These are phyloP conservation scores for Geotrichum siamense DNA, from an alignment of 1,139 yeast genomes.

Conservation along the genomic window DNA sequence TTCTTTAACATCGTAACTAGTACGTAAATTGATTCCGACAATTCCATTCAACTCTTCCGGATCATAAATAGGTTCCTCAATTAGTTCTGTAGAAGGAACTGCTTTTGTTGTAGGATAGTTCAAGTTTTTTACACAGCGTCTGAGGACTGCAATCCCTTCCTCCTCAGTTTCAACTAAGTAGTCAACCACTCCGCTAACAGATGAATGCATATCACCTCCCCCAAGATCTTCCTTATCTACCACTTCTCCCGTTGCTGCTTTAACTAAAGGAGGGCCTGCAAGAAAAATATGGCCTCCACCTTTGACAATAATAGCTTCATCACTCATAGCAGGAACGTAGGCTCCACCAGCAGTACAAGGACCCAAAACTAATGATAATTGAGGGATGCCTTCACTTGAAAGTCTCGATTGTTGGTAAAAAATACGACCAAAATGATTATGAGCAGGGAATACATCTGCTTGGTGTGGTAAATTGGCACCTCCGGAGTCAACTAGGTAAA, in stretches of 20 bases:
- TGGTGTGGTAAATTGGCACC: constrained; percentile 36
- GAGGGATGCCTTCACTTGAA: constrained; percentile 34
- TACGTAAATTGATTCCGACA: constrained; percentile 32
- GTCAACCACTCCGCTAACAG: constrained; percentile 34
- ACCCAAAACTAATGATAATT: constrained; percentile 33
- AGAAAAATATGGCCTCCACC: constrained; percentile 35
- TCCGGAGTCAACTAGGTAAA: constrained; percentile 34
- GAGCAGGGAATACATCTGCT: constrained; percentile 35
- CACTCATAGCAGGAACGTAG: constrained; percentile 36
- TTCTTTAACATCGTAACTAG: constrained; percentile 33
- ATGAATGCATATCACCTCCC: constrained; percentile 35
- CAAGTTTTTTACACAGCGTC: constrained; percentile 31
- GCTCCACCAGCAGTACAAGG: constrained; percentile 39
- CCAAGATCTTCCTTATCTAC: constrained; percentile 35
- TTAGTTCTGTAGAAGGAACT: constrained; percentile 8
- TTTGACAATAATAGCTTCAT: constrained; percentile 34
- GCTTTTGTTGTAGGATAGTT: constrained; percentile 24
- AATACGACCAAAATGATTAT: constrained; percentile 35
- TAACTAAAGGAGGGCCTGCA: constrained; percentile 36
- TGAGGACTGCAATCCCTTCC: constrained; percentile 32
- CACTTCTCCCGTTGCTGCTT: constrained; percentile 36
- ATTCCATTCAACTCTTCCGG: constrained; percentile 33
- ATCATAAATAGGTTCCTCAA: constrained; percentile 31
- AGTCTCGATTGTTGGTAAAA: constrained; percentile 33
- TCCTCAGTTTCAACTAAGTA: constrained; percentile 33